phyloP scores from a whole-genome alignment of 768 basidiomycete genomes.

The Lactarius pseudohatsudake region DNA sequence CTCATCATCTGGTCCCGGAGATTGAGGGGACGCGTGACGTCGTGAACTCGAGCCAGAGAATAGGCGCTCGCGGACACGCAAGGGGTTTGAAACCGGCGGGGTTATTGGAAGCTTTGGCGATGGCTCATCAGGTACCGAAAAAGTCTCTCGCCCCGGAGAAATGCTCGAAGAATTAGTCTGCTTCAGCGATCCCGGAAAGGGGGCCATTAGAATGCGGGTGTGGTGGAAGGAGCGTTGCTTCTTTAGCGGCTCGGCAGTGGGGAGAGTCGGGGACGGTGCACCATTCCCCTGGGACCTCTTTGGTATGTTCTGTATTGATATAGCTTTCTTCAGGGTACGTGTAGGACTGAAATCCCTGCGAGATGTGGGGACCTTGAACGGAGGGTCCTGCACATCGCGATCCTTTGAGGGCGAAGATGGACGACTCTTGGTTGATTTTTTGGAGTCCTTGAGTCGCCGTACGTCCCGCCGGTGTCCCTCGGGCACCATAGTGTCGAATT shows the following conservation, averaged over 20 bases:
- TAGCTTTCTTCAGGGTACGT: slow-evolving; percentile 49
- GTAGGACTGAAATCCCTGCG: slow-evolving; percentile 28
- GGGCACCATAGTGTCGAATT: slow-evolving; percentile 7
- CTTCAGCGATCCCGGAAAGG: slow-evolving; percentile 40
- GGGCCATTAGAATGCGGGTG: slow-evolving; percentile 53
- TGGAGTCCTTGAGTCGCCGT: slow-evolving; percentile 21
- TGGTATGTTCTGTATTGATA: slow-evolving; percentile 56
- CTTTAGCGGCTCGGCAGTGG: slow-evolving; percentile 39
- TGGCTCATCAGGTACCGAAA: slow-evolving; percentile 16
- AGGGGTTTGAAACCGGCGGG: slow-evolving; percentile 25
- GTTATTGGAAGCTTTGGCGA: slow-evolving; percentile 22
- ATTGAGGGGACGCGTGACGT: slow-evolving; percentile 51
- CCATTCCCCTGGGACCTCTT: slow-evolving; percentile 33
- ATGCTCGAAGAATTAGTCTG: slow-evolving; percentile 31
- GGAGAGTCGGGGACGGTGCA: slow-evolving; percentile 33
- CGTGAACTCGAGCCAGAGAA: slow-evolving; percentile 59
- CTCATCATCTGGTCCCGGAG: slow-evolving; percentile 49
- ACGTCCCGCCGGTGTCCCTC: slow-evolving; percentile 8
- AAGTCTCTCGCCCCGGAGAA: slow-evolving; percentile 17
- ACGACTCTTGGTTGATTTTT: slow-evolving; percentile 18
- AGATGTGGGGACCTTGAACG: not conserved
- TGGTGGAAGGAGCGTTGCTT: slow-evolving; percentile 67
- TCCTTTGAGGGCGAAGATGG: slow-evolving; percentile 17
- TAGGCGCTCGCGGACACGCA: slow-evolving; percentile 51
- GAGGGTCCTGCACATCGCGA: slow-evolving; percentile 6